Evolutionary conservation across 345 rosid species (phyloP).

Genomic region (Citrus trifoliata): DNA sequence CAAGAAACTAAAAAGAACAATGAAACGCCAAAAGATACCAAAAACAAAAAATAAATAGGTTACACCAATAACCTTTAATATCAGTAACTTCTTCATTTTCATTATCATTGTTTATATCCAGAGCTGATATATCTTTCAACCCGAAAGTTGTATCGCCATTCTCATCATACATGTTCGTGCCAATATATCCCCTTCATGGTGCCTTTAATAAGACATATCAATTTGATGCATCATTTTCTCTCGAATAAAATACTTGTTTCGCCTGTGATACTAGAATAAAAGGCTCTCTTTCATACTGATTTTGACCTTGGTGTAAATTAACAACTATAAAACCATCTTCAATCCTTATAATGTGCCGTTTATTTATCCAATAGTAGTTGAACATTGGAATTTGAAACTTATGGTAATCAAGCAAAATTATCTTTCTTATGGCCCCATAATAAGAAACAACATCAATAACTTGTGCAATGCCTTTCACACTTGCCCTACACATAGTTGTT

Average conservation of each 20-base stretch:
- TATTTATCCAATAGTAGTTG: neutral
- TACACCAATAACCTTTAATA: too few species aligned
- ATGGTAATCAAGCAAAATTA: neutral
- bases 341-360: neutral
- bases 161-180: neutral
- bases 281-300: neutral
- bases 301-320: neutral
- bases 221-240: neutral
- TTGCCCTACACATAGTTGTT: accelerated
- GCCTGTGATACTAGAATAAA: neutral
- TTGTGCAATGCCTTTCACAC: neutral
- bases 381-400: neutral
- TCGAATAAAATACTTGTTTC: neutral
- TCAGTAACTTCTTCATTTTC: too few species aligned
- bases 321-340: neutral
- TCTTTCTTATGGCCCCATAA: neutral
- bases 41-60: too few species aligned
- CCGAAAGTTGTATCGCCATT: neutral
- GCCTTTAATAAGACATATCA: neutral
- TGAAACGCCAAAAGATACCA: too few species aligned
- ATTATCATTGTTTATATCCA: too few species aligned
- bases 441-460: neutral
- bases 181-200: neutral
- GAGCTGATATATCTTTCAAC: neutral
- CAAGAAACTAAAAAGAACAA: too few species aligned